phyloP scores from a whole-genome alignment of 2,329 filamentous ascomycete species.

The Lecanosticta acicola region DNA sequence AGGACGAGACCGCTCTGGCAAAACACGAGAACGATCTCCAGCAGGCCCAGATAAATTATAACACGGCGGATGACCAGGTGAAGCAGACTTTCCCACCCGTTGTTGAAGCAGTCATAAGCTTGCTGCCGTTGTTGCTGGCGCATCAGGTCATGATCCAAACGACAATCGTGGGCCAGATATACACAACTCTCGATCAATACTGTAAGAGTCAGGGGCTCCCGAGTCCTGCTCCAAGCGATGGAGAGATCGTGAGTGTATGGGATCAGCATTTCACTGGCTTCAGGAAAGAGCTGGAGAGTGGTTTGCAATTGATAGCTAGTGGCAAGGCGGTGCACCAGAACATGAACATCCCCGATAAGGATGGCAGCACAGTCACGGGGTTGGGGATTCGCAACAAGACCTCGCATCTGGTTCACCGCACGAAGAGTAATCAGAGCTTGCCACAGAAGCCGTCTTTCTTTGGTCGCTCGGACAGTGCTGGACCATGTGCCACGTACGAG shows the following conservation, averaged over 20 bases:
- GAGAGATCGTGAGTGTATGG: constrained; percentile 64
- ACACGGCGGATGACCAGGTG: constrained; percentile 68
- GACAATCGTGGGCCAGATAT: constrained; percentile 68
- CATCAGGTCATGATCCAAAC: constrained; percentile 73
- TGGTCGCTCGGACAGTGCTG: constrained; percentile 3
- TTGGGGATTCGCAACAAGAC: constrained; percentile 42
- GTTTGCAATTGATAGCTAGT: constrained; percentile 56
- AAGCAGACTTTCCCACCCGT: constrained; percentile 66
- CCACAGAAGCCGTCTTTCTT: not conserved
- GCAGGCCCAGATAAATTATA: constrained; percentile 62
- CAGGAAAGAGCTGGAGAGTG: constrained; percentile 60
- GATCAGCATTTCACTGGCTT: constrained; percentile 57
- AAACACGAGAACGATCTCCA: constrained; percentile 68
- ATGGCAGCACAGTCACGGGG: constrained; percentile 42
- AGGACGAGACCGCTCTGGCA: constrained; percentile 64
- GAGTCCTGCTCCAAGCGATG: constrained; percentile 66
- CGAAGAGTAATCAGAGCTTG: constrained; percentile 3
- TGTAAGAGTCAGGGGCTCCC: constrained; percentile 64
- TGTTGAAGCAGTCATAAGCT: constrained; percentile 62
- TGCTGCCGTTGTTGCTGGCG: constrained; percentile 67
- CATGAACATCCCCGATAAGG: constrained; percentile 44
- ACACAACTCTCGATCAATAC: constrained; percentile 70
- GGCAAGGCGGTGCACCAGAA: constrained; percentile 61
- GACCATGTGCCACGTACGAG: constrained; percentile 15
- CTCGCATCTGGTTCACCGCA: constrained; percentile 5